Conservation (phyloP, 2,329 filamentous ascomycete species). For the Coleophoma eucalyptorum region DNA sequence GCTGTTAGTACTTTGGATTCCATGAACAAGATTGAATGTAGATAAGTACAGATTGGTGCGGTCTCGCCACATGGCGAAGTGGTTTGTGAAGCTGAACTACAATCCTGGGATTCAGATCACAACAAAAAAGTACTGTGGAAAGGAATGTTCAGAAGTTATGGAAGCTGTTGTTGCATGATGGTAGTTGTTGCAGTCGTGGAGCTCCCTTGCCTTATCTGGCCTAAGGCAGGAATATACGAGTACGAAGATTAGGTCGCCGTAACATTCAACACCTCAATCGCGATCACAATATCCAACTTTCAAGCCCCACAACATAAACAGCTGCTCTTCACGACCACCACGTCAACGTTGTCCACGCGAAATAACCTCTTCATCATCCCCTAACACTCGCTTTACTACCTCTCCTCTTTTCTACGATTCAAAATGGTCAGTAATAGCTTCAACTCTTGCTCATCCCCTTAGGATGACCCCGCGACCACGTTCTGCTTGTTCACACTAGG, state of each 20-base stretch:
- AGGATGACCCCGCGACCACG: conserved; percentile 18
- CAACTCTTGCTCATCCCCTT: background rate
- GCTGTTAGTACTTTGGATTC: conserved; percentile 22
- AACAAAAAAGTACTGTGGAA: background rate
- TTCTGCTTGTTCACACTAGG: conserved; percentile 8
- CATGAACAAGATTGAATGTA: conserved; percentile 13
- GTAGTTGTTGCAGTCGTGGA: background rate
- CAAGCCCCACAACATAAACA: conserved; percentile 1
- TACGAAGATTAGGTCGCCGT: background rate
- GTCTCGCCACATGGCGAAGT: conserved; percentile 91
- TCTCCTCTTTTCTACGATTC: background rate
- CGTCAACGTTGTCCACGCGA: background rate
- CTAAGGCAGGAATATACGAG: background rate
- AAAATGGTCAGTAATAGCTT: background rate
- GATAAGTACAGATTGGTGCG: conserved; percentile 86
- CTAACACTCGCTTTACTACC: background rate
- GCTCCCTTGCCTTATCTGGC: background rate
- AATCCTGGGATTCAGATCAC: background rate
- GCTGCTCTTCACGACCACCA: background rate
- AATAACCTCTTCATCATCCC: background rate
- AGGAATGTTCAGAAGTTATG: background rate
- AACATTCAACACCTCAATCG: conserved; percentile 1
- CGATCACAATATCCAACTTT: conserved; percentile 4
- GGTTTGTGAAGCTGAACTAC: background rate
- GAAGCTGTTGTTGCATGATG: background rate